These are phyloP conservation scores for Umbellularia californica DNA, from an alignment of 164 flowering plant genomes.

Conservation along the genomic window DNA sequence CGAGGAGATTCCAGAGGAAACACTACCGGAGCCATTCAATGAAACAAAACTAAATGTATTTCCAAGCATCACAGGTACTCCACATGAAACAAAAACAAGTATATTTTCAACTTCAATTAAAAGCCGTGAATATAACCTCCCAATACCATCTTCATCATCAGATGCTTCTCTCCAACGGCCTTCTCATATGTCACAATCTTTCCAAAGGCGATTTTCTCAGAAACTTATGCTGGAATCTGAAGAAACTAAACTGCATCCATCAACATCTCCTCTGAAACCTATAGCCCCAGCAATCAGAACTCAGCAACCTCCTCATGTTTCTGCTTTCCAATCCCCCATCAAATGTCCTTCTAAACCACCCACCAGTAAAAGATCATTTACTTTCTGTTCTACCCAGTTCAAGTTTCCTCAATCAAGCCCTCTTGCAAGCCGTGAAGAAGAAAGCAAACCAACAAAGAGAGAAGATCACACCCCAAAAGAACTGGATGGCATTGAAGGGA, in stretches of 20 bases:
- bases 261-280: conserved; percentile 1
- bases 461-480: conserved; percentile 15
- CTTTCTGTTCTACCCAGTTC: conserved; percentile 3
- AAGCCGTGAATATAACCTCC: conserved; percentile 3
- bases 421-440: conserved; percentile 17
- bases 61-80: neutral
- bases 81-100: too few species aligned
- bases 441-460: conserved; percentile 3
- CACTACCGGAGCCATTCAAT: conserved; percentile 53
- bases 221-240: conserved; percentile 16
- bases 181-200: conserved; percentile 40
- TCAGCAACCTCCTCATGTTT: conserved; percentile 6
- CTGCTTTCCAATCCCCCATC: conserved; percentile 17
- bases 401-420: conserved; percentile 4
- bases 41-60: conserved; percentile 14
- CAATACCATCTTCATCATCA: conserved; percentile 11
- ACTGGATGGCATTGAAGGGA: conserved; percentile 14
- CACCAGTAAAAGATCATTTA: neutral
- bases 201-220: conserved; percentile 38
- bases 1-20: conserved; percentile 60
- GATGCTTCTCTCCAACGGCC: conserved; percentile 11
- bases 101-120: neutral
- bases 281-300: neutral
- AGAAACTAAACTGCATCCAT: conserved; percentile 9
- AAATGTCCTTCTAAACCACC: conserved; percentile 17